A percentile compares a stretch with the other conserved stretches of the same genome.
These are phyloP conservation scores for Kokia cookei DNA, from an alignment of 441 rosid genomes.

Conservation along the genomic window DNA sequence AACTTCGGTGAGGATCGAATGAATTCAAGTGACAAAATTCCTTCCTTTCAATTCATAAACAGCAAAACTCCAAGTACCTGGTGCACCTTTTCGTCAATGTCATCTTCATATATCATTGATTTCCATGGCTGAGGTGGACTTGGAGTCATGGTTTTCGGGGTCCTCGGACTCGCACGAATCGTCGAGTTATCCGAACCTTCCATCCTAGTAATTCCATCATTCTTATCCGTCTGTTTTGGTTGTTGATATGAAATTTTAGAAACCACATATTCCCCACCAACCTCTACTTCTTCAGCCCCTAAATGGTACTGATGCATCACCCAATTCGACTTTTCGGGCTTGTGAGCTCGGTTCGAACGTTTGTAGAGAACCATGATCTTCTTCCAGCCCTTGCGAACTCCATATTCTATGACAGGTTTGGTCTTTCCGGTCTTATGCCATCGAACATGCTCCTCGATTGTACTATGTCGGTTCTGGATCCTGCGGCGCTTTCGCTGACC, in stretches of 20 bases:
- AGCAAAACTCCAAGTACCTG: conserved; percentile 13
- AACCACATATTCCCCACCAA: conserved; percentile 68
- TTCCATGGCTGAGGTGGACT: conserved; percentile 41
- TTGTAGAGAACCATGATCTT: conserved; percentile 91
- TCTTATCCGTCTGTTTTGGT: conserved; percentile 36
- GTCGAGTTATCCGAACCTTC: conserved; percentile 34
- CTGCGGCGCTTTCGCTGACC: conserved; percentile 91
- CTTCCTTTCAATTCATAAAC: background rate
- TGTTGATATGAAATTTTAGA: conserved; percentile 70
- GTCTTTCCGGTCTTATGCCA: conserved; percentile 99
- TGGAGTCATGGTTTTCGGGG: conserved; percentile 56
- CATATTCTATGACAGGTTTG: conserved; percentile 52
- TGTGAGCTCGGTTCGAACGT: conserved; percentile 28
- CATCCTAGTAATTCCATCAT: conserved; percentile 15
- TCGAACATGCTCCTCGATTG: conserved; percentile 54
- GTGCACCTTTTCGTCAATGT: conserved; percentile 26
- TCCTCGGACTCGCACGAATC: conserved; percentile 46
- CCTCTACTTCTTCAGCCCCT: conserved; percentile 71
- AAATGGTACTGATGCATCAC: conserved; percentile 91
- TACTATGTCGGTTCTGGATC: conserved; percentile 36
- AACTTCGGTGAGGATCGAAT: conserved; percentile 2
- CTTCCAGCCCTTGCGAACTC: conserved; percentile 69
- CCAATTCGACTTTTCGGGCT: conserved; percentile 77
- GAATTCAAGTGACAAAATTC: background rate
- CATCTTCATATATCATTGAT: conserved; percentile 24